These are phyloP conservation scores for Solanum pimpinellifolium DNA, from an alignment of 257 asterid genomes.

Conservation along the genomic window DNA sequence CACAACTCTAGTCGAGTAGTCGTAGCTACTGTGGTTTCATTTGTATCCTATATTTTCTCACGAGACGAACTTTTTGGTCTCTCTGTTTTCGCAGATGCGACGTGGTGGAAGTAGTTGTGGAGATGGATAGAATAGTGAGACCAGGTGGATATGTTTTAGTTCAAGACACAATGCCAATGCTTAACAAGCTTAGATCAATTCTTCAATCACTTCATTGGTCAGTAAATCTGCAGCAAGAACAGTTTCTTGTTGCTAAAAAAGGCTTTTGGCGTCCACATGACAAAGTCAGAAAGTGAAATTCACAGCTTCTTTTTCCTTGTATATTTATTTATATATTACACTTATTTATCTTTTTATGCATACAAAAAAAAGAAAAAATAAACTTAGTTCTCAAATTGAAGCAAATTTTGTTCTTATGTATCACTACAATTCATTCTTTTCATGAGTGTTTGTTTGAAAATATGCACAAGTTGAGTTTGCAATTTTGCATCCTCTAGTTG, in stretches of 20 bases:
- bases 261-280: constrained; percentile 48
- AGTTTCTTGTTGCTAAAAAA: constrained; percentile 59
- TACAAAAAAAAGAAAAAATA: background rate
- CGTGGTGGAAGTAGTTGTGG: constrained; percentile 44
- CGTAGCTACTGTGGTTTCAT: background rate
- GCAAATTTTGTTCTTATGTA: background rate
- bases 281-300: constrained; percentile 2
- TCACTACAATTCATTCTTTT: background rate
- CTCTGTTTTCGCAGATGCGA: constrained; percentile 30
- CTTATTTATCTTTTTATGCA: background rate
- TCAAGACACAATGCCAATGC: constrained; percentile 38
- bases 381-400: background rate
- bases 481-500: background rate
- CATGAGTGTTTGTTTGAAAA: background rate
- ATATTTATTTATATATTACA: background rate
- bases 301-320: background rate
- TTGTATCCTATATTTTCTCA: background rate
- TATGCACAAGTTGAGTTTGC: background rate
- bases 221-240: constrained; percentile 37
- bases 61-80: background rate
- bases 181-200: constrained; percentile 27
- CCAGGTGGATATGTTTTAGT: constrained; percentile 57
- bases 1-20: background rate
- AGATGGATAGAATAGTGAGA: constrained; percentile 60
- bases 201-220: constrained; percentile 58